A percentile compares a stretch with the other conserved stretches of the same genome.
Conservation (phyloP, 202 grass and related monocot genomes). For the Setaria italica region DNA sequence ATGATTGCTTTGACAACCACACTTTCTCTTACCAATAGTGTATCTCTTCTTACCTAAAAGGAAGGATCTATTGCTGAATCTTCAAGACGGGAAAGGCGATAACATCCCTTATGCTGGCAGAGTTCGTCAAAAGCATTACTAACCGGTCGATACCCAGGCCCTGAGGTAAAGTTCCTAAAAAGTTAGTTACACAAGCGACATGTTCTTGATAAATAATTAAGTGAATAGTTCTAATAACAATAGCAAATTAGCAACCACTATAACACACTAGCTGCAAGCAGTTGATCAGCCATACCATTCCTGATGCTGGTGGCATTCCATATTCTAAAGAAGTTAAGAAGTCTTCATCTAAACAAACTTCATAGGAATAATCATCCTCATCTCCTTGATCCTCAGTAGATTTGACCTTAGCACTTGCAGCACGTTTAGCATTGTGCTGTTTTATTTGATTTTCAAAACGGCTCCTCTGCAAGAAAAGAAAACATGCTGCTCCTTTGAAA, state of each 20-base stretch:
- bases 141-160: slow-evolving; percentile 91
- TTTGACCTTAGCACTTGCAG: slow-evolving; percentile 64
- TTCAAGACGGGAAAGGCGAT: slow-evolving; percentile 93
- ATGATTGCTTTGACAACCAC: not conserved
- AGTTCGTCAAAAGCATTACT: slow-evolving; percentile 93
- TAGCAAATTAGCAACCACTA: not conserved
- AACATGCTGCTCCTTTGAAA: slow-evolving; percentile 26
- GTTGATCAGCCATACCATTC: slow-evolving; percentile 70
- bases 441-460: slow-evolving; percentile 98
- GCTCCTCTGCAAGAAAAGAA: slow-evolving; percentile 67
- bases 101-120: slow-evolving; percentile 93
- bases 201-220: slow-evolving; percentile 28
- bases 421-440: slow-evolving; percentile 85
- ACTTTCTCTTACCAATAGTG: not conserved
- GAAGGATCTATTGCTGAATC: slow-evolving; percentile 69
- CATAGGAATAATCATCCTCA: slow-evolving; percentile 85
- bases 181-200: slow-evolving; percentile 8
- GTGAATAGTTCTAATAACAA: not conserved
- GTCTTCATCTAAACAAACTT: slow-evolving; percentile 96
- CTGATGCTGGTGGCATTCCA: slow-evolving; percentile 98
- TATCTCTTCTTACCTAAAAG: slow-evolving; percentile 11
- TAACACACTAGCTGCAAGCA: not conserved
- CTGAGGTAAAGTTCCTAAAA: slow-evolving; percentile 42
- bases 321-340: slow-evolving; percentile 93
- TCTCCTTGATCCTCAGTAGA: slow-evolving; percentile 54